Percentiles rank a stretch among this genome's conserved stretches.
Conservation (phyloP, 306 rosid species). For the Spatholobus suberectus region DNA sequence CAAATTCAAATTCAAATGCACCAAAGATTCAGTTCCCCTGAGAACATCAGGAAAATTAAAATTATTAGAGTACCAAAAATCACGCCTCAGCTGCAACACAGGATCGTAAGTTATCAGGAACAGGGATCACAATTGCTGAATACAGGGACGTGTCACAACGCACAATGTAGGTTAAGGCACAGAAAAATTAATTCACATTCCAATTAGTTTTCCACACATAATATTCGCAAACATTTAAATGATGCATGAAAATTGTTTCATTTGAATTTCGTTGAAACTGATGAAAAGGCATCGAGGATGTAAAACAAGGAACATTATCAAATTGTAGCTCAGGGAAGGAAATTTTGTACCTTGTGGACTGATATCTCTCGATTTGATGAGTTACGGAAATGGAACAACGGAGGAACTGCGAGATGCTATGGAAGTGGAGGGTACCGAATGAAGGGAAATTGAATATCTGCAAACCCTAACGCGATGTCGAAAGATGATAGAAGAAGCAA, state of each 20-base stretch:
- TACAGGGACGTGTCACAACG: not conserved
- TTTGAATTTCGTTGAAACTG: not conserved
- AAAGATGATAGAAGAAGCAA: slow-evolving; percentile 45
- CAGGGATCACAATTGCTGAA: slow-evolving; percentile 12
- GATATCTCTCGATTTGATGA: not conserved
- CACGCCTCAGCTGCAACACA: slow-evolving; percentile 35
- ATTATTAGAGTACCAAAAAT: not conserved
- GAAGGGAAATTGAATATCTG: slow-evolving; percentile 40
- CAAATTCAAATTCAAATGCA: slow-evolving; percentile 36
- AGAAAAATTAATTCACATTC: slow-evolving; percentile 33
- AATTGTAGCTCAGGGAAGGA: slow-evolving; percentile 1
- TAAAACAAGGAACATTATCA: not conserved
- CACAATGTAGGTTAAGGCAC: slow-evolving; percentile 44
- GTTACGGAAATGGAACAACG: not conserved
- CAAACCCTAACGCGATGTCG: slow-evolving; percentile 43
- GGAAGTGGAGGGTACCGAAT: not conserved
- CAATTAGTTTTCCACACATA: slow-evolving; percentile 6
- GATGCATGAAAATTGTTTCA: not conserved
- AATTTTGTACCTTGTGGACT: not conserved
- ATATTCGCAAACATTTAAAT: not conserved
- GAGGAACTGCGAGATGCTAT: slow-evolving; percentile 13
- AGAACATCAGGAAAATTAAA: slow-evolving; percentile 12
- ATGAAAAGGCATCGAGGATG: not conserved
- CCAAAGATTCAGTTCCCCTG: slow-evolving; percentile 38
- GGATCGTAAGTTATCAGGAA: not conserved